phyloP scores from a whole-genome alignment of 805 yeast genomes.

The Candida fluviatilis region DNA sequence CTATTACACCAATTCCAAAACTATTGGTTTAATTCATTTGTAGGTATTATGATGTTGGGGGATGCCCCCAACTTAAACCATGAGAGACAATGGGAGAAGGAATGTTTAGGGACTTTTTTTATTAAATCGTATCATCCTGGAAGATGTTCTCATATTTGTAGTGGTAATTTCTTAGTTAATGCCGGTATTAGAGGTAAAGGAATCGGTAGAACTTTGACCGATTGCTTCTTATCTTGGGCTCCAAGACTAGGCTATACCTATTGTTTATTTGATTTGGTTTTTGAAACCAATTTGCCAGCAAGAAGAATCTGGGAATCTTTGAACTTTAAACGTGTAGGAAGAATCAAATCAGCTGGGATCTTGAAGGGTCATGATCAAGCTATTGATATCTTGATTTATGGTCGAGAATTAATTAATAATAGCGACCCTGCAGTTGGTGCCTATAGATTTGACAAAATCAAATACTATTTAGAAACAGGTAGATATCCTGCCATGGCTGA shows the following conservation, averaged over 20 bases:
- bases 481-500: conserved; percentile 80
- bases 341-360: conserved; percentile 83
- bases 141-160: conserved; percentile 87
- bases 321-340: conserved; percentile 74
- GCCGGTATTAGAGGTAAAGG: conserved; percentile 92
- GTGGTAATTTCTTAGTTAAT: conserved; percentile 83
- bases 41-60: conserved; percentile 77
- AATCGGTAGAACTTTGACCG: conserved; percentile 80
- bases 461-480: conserved; percentile 76
- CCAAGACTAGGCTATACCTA: conserved; percentile 84
- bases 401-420: conserved; percentile 65
- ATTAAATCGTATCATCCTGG: conserved; percentile 91
- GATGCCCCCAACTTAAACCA: conserved; percentile 48
- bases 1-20: conserved; percentile 72
- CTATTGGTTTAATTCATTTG: conserved; percentile 86
- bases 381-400: conserved; percentile 84
- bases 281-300: conserved; percentile 83
- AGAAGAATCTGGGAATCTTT: conserved; percentile 72
- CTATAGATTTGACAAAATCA: conserved; percentile 71
- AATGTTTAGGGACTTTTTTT: conserved; percentile 83
- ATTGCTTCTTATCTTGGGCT: conserved; percentile 88
- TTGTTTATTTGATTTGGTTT: conserved; percentile 77
- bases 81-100: conserved; percentile 82
- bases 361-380: conserved; percentile 80
- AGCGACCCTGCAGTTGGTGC: conserved; percentile 48